A percentile compares a stretch with the other conserved stretches of the same genome.
Evolutionary conservation across 768 basidiomycete genomes (phyloP).

Genomic region (Lenzites betulinus): DNA sequence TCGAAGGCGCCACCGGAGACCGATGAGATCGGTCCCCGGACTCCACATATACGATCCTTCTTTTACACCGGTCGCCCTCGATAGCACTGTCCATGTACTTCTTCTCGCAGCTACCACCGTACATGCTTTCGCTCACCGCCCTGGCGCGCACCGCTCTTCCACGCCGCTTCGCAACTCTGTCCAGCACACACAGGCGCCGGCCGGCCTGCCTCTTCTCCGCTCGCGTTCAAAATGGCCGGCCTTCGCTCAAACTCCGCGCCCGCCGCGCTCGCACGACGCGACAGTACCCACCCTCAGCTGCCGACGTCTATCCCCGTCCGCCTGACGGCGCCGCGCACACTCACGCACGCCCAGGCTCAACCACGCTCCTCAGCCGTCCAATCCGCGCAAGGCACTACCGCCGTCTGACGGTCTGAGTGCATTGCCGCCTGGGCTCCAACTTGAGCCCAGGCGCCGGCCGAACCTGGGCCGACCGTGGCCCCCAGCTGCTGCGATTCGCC

Average conservation of each 20-base stretch:
- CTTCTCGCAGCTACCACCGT: not conserved
- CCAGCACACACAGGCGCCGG: conserved; percentile 6
- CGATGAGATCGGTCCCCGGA: conserved; percentile 18
- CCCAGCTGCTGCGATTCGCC: conserved; percentile 2
- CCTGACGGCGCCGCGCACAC: not conserved
- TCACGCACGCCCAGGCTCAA: not conserved
- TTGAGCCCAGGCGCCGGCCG: conserved; percentile 1
- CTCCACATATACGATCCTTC: conserved; percentile 3
- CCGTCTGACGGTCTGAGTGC: no score
- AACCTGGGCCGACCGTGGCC: conserved; percentile 8
- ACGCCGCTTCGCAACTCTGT: not conserved
- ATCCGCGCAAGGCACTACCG: not conserved
- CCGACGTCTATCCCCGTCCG: not conserved
- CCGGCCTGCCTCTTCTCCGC: not conserved
- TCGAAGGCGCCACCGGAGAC: conserved; percentile 10
- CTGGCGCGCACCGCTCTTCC: conserved; percentile 1
- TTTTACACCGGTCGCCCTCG: conserved; percentile 3
- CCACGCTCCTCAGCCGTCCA: not conserved
- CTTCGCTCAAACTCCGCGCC: conserved; percentile 7
- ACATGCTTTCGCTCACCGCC: not conserved
- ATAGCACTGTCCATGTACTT: not conserved
- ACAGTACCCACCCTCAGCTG: not conserved
- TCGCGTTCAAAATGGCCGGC: conserved; percentile 6
- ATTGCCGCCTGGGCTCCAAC: not conserved
- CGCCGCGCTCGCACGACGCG: not conserved